phyloP scores from a whole-genome alignment of 179 eudicot genomes.

The Spinacia oleracea region DNA sequence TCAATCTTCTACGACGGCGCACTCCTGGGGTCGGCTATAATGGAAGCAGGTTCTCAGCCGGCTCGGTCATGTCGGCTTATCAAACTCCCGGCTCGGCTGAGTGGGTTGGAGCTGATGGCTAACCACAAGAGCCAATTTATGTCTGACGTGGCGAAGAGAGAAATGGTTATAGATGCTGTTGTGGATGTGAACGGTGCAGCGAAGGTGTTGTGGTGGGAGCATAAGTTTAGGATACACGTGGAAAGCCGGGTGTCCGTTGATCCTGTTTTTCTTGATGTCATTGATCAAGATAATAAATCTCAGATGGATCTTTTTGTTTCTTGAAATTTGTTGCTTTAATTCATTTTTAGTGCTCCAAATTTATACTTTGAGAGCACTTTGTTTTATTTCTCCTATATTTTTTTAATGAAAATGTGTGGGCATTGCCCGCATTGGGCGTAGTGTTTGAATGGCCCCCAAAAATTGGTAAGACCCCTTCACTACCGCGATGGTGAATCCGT shows the following conservation, averaged over 20 bases:
- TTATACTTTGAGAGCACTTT: background rate
- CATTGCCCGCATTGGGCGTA: no score
- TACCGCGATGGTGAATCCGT: no score
- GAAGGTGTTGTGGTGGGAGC: constrained; percentile 68
- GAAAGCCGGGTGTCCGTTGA: constrained; percentile 70
- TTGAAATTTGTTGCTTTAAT: background rate
- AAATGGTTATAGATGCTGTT: constrained; percentile 68
- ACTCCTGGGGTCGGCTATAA: constrained; percentile 58
- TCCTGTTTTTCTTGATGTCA: constrained; percentile 73
- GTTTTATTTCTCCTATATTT: background rate
- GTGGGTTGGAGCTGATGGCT: constrained; percentile 57
- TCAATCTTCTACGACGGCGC: constrained; percentile 73
- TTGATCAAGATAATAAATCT: constrained; percentile 71
- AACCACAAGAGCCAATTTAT: constrained; percentile 49
- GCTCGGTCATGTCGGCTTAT: constrained; percentile 57
- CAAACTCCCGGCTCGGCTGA: constrained; percentile 65
- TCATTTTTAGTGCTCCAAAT: background rate
- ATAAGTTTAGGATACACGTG: constrained; percentile 69
- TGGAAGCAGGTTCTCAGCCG: constrained; percentile 68
- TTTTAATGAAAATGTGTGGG: no score
- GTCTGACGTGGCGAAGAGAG: constrained; percentile 59
- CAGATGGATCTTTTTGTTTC: constrained; percentile 45
- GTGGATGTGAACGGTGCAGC: constrained; percentile 70
- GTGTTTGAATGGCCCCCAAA: no score
- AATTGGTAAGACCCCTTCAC: no score